Evolutionary conservation across 371 early-diverging fungal species (phyloP), one percentile per base, ranked within the genome.

Genomic region (Dichotomocladium elegans): DNA sequence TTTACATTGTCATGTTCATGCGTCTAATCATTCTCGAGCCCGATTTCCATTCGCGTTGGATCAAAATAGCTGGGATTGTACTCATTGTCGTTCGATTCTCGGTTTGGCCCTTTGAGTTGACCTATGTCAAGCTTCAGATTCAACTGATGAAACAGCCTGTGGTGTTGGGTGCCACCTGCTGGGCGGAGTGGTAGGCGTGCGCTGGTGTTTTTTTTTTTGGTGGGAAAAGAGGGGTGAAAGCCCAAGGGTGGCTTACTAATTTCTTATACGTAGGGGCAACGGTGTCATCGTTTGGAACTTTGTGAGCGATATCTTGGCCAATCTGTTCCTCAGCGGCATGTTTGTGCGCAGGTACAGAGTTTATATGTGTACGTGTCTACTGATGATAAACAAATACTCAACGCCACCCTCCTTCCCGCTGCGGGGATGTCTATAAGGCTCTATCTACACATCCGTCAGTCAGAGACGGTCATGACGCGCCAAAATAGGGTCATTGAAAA

Each of bases 71-170:
- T 21, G 68, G 72, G 17, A 19, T 65, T 15, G 25, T 63, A 3
- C 37, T 76, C 17, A 65, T 76, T 8, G 35, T 50, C 12, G 40
- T 72, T 21, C 65, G 76, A 4, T 67, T 67, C 58, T 60, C 72
- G 31, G 76, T 68, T 29, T 76, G 76, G 76, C 76, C 76, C 5
- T 72, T 67, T 34, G 76, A 76, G 40, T 37, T 76, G 9, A 54
- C 70, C 2, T 70, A 58, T 34, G 52, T 62, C 41, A 44, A 55
- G 2, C 49, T 69, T 1, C 58, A 55, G 42, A 25, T 50, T n/a
- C 53, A 42, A 37, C 30, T 68, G 0, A 61, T 55, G 30, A 24
- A 47, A 0, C 40, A 46, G 42, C 40, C 46, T 2, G 26, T 53
- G 15, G 15, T 45, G 12, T 53, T 55, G n/a, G 70, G 65, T 2